Evolutionary conservation across 331 rosid species (phyloP), one percentile per base, ranked within the genome.

Genomic region (Quercus phellos): DNA sequence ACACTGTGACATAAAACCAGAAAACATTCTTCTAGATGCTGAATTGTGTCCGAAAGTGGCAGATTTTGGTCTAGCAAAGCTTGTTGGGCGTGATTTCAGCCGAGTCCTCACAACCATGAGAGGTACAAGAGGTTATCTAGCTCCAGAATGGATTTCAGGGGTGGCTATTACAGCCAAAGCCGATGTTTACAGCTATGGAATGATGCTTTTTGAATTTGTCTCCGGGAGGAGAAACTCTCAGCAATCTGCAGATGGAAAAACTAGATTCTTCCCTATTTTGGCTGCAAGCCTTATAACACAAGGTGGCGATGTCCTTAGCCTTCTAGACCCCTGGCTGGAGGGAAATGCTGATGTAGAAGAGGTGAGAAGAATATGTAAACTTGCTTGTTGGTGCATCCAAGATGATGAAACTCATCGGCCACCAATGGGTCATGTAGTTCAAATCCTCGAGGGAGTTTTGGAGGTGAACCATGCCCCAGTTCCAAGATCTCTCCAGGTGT

Each of bases 1-100:
- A 80, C 97, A 94, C 66, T 92, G 98, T 16, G 96, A 94, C 77
- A 80, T 94, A 16, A 92, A 94, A 84, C 97, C 96, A 0, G 95
- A 94, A 74, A 94, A 94, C 87, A 89, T 92, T 60, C 93, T 94
- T 42, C 74, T 92, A 16, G 96, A 92, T 30, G n/a, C 84, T 12
- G 88, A 88, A 0, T 82, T 88, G 29, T 77, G 88, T 81, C 96
- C 96, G 0, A 92, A 92, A 77, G 93, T 94, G 6, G 92, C 97
- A 2, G 98, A 92, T 70, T 94, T 94, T 18, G 96, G 97, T 68
- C 79, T 94, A 4, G 93, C 97, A 30, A 94, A 94, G 86, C 91
- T 94, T 17, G 81, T 94, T 54, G 97, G 96, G 22, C 79, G 90
- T n/a, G 92, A 90, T 2, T 89, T 88, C 50, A 88, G 90, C 73